Percentiles rank a stretch among this genome's conserved stretches.
These are phyloP conservation scores for Malus hybrid DNA, from an alignment of 331 rosid genomes.

Conservation along the genomic window DNA sequence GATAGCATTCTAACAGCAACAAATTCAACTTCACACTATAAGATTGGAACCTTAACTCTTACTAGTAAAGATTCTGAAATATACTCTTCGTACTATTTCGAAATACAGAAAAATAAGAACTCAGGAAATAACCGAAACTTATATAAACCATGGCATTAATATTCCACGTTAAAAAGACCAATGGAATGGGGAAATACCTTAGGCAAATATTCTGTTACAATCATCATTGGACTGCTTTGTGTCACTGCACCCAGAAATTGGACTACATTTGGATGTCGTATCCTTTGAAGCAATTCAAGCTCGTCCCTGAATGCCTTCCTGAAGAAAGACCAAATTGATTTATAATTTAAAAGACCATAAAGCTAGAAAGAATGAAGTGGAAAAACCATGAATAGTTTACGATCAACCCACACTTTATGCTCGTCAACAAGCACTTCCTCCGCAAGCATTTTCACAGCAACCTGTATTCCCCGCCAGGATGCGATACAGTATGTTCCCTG, in stretches of 20 bases:
- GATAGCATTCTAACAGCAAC: neutral
- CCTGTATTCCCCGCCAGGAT: constrained; percentile 84
- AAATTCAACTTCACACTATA: neutral
- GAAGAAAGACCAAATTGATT: constrained; percentile 14
- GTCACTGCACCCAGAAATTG: constrained; percentile 98
- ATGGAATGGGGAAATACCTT: constrained; percentile 42
- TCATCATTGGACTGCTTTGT: constrained; percentile 94
- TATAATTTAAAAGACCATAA: neutral
- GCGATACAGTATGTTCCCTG: constrained; percentile 77
- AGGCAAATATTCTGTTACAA: constrained; percentile 86
- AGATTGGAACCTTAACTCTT: neutral
- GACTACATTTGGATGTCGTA: constrained; percentile 93
- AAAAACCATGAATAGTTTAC: constrained; percentile 7
- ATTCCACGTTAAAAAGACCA: neutral
- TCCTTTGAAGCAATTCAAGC: constrained; percentile 74
- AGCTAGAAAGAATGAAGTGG: neutral
- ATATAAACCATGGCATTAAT: neutral
- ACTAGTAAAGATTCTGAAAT: neutral
- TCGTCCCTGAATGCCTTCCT: constrained; percentile 86
- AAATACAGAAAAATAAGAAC: neutral
- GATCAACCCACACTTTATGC: constrained; percentile 73
- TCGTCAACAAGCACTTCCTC: constrained; percentile 67
- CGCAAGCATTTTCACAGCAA: constrained; percentile 76
- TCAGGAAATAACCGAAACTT: neutral
- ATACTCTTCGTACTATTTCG: neutral